A percentile compares a stretch with the other conserved stretches of the same genome.
These are phyloP conservation scores for Modicella reniformis DNA, from an alignment of 371 early-diverging fungal genomes.

Conservation along the genomic window DNA sequence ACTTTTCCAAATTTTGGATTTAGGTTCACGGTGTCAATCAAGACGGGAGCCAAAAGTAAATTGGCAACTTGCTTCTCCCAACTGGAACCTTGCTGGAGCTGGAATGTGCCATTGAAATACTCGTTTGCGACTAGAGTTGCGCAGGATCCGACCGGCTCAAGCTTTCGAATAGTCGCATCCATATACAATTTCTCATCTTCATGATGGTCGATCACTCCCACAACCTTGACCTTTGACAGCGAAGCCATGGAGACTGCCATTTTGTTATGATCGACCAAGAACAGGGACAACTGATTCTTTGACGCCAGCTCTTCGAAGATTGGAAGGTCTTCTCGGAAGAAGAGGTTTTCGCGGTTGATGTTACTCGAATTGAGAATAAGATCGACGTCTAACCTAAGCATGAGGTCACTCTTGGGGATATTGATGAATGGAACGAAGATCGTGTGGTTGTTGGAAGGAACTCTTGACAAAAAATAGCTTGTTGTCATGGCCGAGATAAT, in stretches of 20 bases:
- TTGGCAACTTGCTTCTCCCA: slow-evolving; percentile 54
- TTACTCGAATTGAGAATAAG: slow-evolving; percentile 57
- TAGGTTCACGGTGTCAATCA: slow-evolving; percentile 77
- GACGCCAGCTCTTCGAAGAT: slow-evolving; percentile 46
- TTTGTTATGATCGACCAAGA: slow-evolving; percentile 73
- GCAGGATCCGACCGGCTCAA: slow-evolving; percentile 74
- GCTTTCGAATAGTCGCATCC: slow-evolving; percentile 57
- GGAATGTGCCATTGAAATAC: slow-evolving; percentile 17
- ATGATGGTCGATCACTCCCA: slow-evolving; percentile 81
- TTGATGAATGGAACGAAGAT: slow-evolving; percentile 62
- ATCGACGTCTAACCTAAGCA: slow-evolving; percentile 72
- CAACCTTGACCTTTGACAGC: slow-evolving; percentile 51
- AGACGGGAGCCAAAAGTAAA: slow-evolving; percentile 69
- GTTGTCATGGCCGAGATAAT: slow-evolving; percentile 69
- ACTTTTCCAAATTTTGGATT: slow-evolving; percentile 64
- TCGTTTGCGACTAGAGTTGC: slow-evolving; percentile 62
- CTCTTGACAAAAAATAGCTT: slow-evolving; percentile 56
- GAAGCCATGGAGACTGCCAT: slow-evolving; percentile 59
- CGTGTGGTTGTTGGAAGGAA: slow-evolving; percentile 2
- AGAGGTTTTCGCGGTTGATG: slow-evolving; percentile 21
- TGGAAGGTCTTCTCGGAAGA: slow-evolving; percentile 41
- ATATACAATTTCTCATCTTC: slow-evolving; percentile 65
- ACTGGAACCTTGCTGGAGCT: not conserved
- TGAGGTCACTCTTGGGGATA: slow-evolving; percentile 68
- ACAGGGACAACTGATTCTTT: slow-evolving; percentile 28